Evolutionary conservation across 2,329 filamentous ascomycete species (phyloP).

Genomic region (Alternaria burnsii): DNA sequence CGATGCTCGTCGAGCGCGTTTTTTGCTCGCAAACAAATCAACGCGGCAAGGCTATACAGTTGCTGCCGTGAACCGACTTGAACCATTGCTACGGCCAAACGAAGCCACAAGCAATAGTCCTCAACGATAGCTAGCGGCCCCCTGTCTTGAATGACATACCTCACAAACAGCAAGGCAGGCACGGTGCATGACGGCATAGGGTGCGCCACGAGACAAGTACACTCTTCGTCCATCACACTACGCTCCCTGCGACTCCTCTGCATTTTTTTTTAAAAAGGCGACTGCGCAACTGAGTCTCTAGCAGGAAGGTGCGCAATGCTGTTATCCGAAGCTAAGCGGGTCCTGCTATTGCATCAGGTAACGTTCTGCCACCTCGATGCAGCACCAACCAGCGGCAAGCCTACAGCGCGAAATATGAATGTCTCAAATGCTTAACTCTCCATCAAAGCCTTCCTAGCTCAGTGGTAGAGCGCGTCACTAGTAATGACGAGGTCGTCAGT

Average conservation of each 20-base stretch:
- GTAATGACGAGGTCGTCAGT: slow-evolving; percentile 45
- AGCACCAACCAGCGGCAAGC: neutral
- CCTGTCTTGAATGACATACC: neutral
- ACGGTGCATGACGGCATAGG: neutral
- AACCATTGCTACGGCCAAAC: neutral
- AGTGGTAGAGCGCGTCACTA: slow-evolving; percentile 46
- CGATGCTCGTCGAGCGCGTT: neutral
- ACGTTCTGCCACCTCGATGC: neutral
- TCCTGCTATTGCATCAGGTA: neutral
- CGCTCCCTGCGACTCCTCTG: neutral
- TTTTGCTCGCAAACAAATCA: neutral
- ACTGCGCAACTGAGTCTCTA: neutral
- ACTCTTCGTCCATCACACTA: neutral
- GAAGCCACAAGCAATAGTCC: slow-evolving; percentile 7
- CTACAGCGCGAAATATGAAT: neutral
- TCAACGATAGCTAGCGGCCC: neutral
- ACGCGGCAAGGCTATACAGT: neutral
- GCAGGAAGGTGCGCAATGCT: neutral
- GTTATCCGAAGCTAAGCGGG: slow-evolving; percentile 1
- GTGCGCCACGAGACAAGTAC: neutral
- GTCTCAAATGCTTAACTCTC: neutral
- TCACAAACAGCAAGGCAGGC: neutral
- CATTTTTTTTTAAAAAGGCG: neutral
- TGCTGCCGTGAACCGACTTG: slow-evolving; percentile 12
- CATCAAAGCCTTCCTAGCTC: slow-evolving; percentile 37